phyloP scores from a whole-genome alignment of 2,329 filamentous ascomycete species.

The Fulvia fulva region DNA sequence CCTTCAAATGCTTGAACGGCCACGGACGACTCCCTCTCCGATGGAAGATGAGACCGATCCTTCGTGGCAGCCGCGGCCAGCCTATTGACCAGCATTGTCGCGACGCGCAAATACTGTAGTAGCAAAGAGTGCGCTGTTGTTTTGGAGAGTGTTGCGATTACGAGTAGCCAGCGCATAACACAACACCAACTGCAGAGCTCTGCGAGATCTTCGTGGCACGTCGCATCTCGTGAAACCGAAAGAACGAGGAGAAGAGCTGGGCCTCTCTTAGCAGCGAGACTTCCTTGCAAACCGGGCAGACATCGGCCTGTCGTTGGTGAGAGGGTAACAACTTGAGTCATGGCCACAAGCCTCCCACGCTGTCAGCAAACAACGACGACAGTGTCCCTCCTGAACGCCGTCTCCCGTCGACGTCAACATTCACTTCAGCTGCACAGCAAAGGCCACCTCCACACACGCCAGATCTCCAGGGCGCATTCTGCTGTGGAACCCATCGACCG shows the following conservation, averaged over 20 bases:
- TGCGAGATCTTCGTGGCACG: not conserved
- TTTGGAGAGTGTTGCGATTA: not conserved
- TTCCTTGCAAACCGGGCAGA: not conserved
- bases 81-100: not conserved
- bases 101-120: too few species aligned
- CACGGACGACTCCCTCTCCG: not conserved
- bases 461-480: not conserved
- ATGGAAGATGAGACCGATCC: not conserved
- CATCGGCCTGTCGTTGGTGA: too few species aligned
- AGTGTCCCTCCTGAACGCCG: not conserved
- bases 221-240: not conserved
- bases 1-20: not conserved
- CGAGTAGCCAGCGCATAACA: not conserved
- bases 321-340: too few species aligned
- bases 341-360: too few species aligned
- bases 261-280: not conserved
- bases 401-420: not conserved
- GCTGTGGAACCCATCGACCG: not conserved
- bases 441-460: not conserved
- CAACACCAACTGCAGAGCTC: not conserved
- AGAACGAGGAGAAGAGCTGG: not conserved
- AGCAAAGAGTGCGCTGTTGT: not conserved
- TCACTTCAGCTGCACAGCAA: not conserved
- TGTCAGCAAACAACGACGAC: not conserved
- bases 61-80: not conserved